Base-by-base conservation (phyloP, 2,329 filamentous ascomycete genomes). In the Chaetomium globosum region DNA sequence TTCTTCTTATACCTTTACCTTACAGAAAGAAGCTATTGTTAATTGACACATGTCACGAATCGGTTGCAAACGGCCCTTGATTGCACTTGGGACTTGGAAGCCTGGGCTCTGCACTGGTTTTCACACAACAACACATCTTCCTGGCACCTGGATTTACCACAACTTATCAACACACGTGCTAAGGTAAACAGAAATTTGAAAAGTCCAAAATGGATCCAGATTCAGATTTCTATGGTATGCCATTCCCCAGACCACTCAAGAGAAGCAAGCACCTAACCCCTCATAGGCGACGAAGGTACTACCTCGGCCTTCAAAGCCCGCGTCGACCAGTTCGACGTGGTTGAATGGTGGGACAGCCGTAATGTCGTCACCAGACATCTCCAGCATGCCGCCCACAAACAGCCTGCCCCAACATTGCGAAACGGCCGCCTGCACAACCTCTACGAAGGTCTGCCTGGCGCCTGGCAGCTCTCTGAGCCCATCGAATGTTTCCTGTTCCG, bases 401-500 rank as follows among this genome's bases (percentile, higher is more conserved):
- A 36, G 2, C 39, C 52, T 48, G 55, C 61, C 16, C 39, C 13
- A 30, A 61, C 21, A 48, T n/a, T 21, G 19, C 63, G 31, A 36
- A 9, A 62, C 31, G 46, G 56, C n/a, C 65, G 74, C 30, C 75
- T 85, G 2, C 81, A 86, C 76, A 90, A 91, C 72, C 82, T 82
- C 1, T 87, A 87, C 69, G 81, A 85, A 64, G 85, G 83, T 39
- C 36, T 81, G 1, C 61, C 75, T 3, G 81, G 80, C 67, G 87
- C 84, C 30, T 87, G 88, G 80, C 89, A 89, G 74, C 68, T 74
- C 10, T 70, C 52, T 9, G 74, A 76, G 59, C 68, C 69, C 46
- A 65, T 74, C 10, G 65, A 69, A 12, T 69, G 66, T 0, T 96
- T 96, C 71, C 76, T 95, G 2, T 66, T 77, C 9, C 86, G 91